Evolutionary conservation across 2,329 filamentous ascomycete species (phyloP).

Genomic region (Teratosphaeria pseudoeucalypti): DNA sequence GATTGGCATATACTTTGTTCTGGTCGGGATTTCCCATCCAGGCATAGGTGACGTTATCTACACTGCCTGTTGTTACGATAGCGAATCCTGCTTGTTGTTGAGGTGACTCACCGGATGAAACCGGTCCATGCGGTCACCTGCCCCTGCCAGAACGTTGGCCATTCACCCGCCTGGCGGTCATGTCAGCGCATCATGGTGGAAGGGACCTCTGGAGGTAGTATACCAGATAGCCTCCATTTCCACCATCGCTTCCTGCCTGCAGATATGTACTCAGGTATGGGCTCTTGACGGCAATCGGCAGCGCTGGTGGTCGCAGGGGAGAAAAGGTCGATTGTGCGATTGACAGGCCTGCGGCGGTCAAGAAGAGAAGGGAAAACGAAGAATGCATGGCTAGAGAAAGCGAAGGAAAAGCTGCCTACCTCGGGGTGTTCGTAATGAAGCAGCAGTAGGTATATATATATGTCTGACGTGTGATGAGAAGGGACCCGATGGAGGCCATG

Average conservation of each 20-base stretch:
- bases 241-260: slow-evolving; percentile 45
- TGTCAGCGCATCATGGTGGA: slow-evolving; percentile 37
- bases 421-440: neutral
- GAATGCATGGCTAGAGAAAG: neutral
- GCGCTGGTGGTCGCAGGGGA: slow-evolving; percentile 55
- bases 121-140: slow-evolving; percentile 56
- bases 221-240: slow-evolving; percentile 54
- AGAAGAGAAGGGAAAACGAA: neutral
- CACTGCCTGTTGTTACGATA: slow-evolving; percentile 29
- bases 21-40: slow-evolving; percentile 55
- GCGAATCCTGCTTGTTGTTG: neutral
- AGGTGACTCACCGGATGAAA: slow-evolving; percentile 35
- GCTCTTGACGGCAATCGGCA: slow-evolving; percentile 63
- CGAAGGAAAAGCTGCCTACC: neutral
- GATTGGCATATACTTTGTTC: slow-evolving; percentile 40
- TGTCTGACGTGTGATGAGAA: neutral
- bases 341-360: neutral
- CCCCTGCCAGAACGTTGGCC: slow-evolving; percentile 46
- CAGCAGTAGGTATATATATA: neutral
- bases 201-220: slow-evolving; percentile 31
- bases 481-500: neutral
- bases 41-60: slow-evolving; percentile 53
- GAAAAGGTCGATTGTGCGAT: slow-evolving; percentile 44
- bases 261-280: slow-evolving; percentile 68
- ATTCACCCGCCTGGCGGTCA: slow-evolving; percentile 2